Percentiles rank a stretch among this genome's conserved stretches.
These are phyloP conservation scores for Streptanthus diversifolius DNA, from an alignment of 345 rosid species.

Conservation along the genomic window DNA sequence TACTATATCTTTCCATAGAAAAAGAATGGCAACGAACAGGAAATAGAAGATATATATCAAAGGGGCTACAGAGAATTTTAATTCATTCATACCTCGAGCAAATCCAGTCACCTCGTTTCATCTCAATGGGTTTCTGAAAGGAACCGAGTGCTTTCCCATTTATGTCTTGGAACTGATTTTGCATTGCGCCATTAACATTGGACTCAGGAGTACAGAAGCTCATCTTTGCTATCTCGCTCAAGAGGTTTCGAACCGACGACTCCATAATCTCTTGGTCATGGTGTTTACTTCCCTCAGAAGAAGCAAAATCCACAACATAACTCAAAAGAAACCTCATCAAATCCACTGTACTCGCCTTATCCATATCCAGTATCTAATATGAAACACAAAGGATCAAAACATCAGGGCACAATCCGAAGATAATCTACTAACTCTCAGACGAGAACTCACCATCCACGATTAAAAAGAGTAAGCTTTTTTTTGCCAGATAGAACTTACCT, in stretches of 20 bases:
- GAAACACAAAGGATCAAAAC: slow-evolving; percentile 14
- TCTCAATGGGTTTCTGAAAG: slow-evolving; percentile 48
- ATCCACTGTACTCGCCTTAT: slow-evolving; percentile 56
- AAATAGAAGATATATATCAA: not conserved
- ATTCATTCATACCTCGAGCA: slow-evolving; percentile 57
- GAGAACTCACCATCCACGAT: not conserved
- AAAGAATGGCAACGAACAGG: not conserved
- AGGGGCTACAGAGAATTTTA: not conserved
- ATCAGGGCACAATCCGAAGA: not conserved
- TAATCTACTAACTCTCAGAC: not conserved
- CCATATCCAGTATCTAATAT: slow-evolving; percentile 39
- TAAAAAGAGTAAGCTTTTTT: not conserved
- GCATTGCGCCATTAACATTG: slow-evolving; percentile 29
- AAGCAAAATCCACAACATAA: slow-evolving; percentile 46
- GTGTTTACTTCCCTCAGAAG: slow-evolving; percentile 32
- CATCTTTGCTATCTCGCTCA: slow-evolving; percentile 54
- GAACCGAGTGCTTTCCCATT: slow-evolving; percentile 44
- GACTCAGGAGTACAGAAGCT: slow-evolving; percentile 32
- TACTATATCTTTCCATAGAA: not conserved
- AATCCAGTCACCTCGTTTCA: slow-evolving; percentile 96
- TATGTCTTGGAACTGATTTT: slow-evolving; percentile 42
- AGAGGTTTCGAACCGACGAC: slow-evolving; percentile 56
- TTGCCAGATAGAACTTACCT: slow-evolving; percentile 9
- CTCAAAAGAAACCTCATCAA: slow-evolving; percentile 76
- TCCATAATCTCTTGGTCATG: slow-evolving; percentile 44